Conservation (phyloP, 257 asterid genomes). For the Anisodus tanguticus region DNA sequence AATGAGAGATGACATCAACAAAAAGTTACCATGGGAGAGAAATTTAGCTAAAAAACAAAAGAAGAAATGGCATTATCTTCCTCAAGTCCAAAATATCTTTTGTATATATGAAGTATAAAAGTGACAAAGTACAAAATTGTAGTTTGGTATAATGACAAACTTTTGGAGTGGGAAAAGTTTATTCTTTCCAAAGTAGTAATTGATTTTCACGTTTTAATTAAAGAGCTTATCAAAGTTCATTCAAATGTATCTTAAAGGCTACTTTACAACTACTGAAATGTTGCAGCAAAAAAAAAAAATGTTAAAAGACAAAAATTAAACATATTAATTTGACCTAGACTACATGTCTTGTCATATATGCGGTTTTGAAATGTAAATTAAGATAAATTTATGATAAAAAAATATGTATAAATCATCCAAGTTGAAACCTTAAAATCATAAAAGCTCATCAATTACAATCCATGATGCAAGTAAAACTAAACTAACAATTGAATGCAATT, state of each 20-base stretch:
- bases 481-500: background rate
- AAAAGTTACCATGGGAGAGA: background rate
- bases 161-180: slow-evolving; percentile 1
- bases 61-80: background rate
- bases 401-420: background rate
- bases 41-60: background rate
- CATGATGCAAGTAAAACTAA: background rate
- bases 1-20: slow-evolving; percentile 15
- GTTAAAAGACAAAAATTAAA: background rate
- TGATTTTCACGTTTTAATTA: background rate
- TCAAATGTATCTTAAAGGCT: background rate
- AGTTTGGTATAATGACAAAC: slow-evolving; percentile 28
- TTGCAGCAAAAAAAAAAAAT: background rate
- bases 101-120: background rate
- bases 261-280: background rate
- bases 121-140: slow-evolving; percentile 24
- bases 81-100: slow-evolving; percentile 1
- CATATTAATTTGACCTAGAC: background rate
- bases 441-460: background rate
- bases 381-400: background rate
- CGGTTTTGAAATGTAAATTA: background rate
- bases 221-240: background rate
- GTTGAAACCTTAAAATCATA: background rate
- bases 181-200: slow-evolving; percentile 4
- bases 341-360: background rate